Percentiles rank a stretch among this genome's conserved stretches.
These are phyloP conservation scores for Colletotrichum acutatum DNA, from an alignment of 2,329 filamentous ascomycete species.

Conservation along the genomic window DNA sequence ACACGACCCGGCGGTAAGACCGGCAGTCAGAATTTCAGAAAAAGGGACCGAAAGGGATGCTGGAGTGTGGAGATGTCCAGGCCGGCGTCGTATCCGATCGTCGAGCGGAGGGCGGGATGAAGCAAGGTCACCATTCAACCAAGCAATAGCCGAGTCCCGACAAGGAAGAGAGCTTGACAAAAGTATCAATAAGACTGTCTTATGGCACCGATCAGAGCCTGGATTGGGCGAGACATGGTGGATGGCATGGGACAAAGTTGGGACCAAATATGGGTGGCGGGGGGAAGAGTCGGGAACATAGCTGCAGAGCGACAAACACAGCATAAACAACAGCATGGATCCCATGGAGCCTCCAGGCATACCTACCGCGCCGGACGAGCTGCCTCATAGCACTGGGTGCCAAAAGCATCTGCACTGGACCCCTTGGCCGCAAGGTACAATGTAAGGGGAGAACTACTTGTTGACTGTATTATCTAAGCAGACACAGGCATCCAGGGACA, in stretches of 20 bases:
- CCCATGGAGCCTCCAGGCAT: not conserved
- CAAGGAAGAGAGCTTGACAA: not conserved
- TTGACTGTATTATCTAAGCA: conserved; percentile 16
- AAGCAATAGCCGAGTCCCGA: not conserved
- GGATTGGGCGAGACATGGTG: not conserved
- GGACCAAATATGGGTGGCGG: not conserved
- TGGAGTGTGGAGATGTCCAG: not conserved
- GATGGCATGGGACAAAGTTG: not conserved
- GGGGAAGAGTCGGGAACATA: not conserved
- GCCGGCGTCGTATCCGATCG: conserved; percentile 1
- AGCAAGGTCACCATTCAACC: not conserved
- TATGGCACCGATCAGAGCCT: not conserved
- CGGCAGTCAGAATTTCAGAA: conserved; percentile 8
- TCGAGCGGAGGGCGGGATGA: not conserved
- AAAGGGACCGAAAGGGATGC: not conserved
- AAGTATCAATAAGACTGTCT: not conserved
- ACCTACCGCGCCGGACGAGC: not conserved
- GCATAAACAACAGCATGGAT: no score
- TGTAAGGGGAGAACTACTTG: not conserved
- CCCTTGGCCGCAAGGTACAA: not conserved
- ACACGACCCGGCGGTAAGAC: conserved; percentile 9
- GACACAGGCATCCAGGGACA: not conserved
- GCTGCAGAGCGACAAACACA: no score
- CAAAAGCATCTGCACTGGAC: not conserved
- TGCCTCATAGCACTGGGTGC: not conserved